phyloP scores from a whole-genome alignment of 305 asterid genomes.

The Andrographis paniculata region DNA sequence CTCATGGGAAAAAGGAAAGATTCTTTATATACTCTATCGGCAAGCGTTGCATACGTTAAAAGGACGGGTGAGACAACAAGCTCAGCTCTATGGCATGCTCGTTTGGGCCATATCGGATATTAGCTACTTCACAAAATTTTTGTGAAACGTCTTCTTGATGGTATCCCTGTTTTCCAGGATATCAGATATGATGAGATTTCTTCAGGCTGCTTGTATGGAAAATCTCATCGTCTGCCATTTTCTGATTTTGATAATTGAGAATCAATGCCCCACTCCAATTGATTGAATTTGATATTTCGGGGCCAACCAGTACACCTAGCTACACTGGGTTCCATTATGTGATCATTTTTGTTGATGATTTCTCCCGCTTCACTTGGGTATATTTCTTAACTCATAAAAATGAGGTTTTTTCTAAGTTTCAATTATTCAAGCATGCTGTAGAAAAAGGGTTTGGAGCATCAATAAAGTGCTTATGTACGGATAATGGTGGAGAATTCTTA shows the following conservation, averaged over 20 bases:
- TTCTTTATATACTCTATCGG: neutral
- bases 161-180: neutral
- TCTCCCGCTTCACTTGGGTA: conserved; percentile 13
- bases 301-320: neutral
- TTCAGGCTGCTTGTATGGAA: conserved; percentile 11
- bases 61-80: neutral
- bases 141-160: neutral
- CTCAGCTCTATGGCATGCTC: conserved; percentile 15
- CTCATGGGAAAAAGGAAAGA: neutral
- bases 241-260: neutral
- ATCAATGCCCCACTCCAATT: no score
- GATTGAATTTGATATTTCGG: neutral
- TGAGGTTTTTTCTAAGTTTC: neutral
- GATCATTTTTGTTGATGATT: conserved; percentile 13
- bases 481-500: conserved; percentile 14
- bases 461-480: conserved; percentile 4
- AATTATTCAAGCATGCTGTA: conserved; percentile 3
- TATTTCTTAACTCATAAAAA: conserved; percentile 5
- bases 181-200: conserved; percentile 8
- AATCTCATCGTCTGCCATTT: conserved; percentile 13
- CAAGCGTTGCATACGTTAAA: conserved; percentile 10
- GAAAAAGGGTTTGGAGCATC: neutral
- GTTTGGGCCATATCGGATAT: conserved; percentile 11
- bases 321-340: neutral
- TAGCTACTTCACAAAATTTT: neutral